Conservation (phyloP, 2,329 filamentous ascomycete genomes). For the Sporothrix inflata region DNA sequence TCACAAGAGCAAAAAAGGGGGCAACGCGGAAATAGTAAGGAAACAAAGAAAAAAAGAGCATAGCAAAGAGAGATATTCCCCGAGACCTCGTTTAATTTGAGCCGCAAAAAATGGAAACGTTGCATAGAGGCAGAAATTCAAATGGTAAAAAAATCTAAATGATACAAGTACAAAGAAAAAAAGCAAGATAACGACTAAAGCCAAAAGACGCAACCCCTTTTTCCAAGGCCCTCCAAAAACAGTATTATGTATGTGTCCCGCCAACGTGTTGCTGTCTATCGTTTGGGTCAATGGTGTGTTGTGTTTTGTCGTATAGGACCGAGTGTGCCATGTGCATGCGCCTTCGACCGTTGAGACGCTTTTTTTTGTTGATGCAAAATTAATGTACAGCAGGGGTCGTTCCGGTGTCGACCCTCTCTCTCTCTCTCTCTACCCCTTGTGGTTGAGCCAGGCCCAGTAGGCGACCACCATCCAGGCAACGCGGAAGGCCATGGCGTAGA, state of each 20-base stretch:
- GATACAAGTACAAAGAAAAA: background rate
- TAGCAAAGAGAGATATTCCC: background rate
- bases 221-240: background rate
- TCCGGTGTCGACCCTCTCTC: background rate
- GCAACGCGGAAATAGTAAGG: background rate
- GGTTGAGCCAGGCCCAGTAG: slow-evolving; percentile 70
- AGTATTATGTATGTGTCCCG: background rate
- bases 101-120: background rate
- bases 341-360: too few relatives aligned
- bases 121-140: background rate
- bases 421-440: slow-evolving; percentile 49
- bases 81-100: background rate
- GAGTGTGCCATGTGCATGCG: background rate
- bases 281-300: background rate
- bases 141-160: background rate
- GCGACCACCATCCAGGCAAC: slow-evolving; percentile 65
- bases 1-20: background rate
- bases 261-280: background rate
- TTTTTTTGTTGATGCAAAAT: background rate
- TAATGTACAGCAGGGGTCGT: background rate
- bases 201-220: background rate
- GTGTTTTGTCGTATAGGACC: background rate
- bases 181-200: too few relatives aligned
- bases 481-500: slow-evolving; percentile 63
- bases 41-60: background rate